Evolutionary conservation across 257 asterid species (phyloP).

Genomic region (Nyctanthes arbortristis): DNA sequence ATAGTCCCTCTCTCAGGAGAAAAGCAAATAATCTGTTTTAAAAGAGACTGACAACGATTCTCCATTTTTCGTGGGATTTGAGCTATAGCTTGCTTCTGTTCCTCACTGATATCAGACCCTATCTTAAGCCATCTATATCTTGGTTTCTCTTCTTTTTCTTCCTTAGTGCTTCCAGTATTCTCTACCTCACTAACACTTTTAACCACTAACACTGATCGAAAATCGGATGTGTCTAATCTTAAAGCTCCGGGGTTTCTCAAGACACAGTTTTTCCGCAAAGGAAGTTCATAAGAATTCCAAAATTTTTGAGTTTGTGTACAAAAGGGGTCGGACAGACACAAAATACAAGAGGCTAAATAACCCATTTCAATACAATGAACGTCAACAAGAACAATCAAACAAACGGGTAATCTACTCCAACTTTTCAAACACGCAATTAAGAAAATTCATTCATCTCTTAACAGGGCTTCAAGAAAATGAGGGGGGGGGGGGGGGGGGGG

Average conservation of each 20-base stretch:
- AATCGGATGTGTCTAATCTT: slow-evolving; percentile 25
- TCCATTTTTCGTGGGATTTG: slow-evolving; percentile 61
- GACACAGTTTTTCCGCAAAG: slow-evolving; percentile 21
- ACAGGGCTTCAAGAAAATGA: neutral
- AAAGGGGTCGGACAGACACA: slow-evolving; percentile 25
- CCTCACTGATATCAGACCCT: slow-evolving; percentile 45
- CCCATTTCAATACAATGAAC: too few relatives aligned
- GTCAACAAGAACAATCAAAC: neutral
- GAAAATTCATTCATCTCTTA: neutral
- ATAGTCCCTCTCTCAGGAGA: slow-evolving; percentile 56
- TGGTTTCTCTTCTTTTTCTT: slow-evolving; percentile 32
- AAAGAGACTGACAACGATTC: slow-evolving; percentile 67
- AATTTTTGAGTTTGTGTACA: slow-evolving; percentile 3
- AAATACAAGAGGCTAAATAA: slow-evolving; percentile 25
- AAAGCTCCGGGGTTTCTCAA: slow-evolving; percentile 13
- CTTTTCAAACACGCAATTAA: neutral
- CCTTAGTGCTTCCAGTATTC: slow-evolving; percentile 28
- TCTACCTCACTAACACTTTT: slow-evolving; percentile 24
- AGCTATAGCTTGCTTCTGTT: slow-evolving; percentile 53
- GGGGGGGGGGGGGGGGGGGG: too few relatives aligned
- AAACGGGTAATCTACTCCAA: neutral
- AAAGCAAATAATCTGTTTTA: slow-evolving; percentile 63
- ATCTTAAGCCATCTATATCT: slow-evolving; percentile 50
- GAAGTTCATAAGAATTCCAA: slow-evolving; percentile 9
- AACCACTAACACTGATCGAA: slow-evolving; percentile 11